These are phyloP conservation scores for Lentinus tigrinus DNA, from an alignment of 768 basidiomycete genomes.

Conservation along the genomic window DNA sequence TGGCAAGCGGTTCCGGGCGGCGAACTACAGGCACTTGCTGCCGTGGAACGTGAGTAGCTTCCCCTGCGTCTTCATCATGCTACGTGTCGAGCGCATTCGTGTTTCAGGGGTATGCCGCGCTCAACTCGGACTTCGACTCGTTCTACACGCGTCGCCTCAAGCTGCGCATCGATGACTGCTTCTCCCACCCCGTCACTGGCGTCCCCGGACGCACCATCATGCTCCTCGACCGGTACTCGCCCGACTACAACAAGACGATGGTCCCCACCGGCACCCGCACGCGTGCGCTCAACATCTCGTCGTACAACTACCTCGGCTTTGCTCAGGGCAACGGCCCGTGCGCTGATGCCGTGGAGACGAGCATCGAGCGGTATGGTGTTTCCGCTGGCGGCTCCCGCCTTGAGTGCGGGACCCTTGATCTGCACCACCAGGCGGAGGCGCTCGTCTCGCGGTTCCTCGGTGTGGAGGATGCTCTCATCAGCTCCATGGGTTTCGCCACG, in stretches of 20 bases:
- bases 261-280: slow-evolving; percentile 76
- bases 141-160: slow-evolving; percentile 98
- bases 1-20: slow-evolving; percentile 76
- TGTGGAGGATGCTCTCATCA: slow-evolving; percentile 84
- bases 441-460: slow-evolving; percentile 91
- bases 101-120: slow-evolving; percentile 86
- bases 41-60: slow-evolving; percentile 70
- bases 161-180: slow-evolving; percentile 92
- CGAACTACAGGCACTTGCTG: slow-evolving; percentile 78
- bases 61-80: neutral
- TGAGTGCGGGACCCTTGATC: slow-evolving; percentile 82
- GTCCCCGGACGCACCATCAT: slow-evolving; percentile 93
- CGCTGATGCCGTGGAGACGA: slow-evolving; percentile 89
- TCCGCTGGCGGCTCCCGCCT: slow-evolving; percentile 74
- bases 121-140: slow-evolving; percentile 98
- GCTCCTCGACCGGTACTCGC: slow-evolving; percentile 79
- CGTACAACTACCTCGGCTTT: slow-evolving; percentile 99
- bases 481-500: slow-evolving; percentile 96
- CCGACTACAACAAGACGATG: slow-evolving; percentile 79
- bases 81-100: slow-evolving; percentile 8
- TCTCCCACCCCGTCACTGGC: slow-evolving; percentile 88
- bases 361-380: slow-evolving; percentile 79
- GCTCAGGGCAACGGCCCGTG: slow-evolving; percentile 91
- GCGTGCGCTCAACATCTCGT: slow-evolving; percentile 93
- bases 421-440: slow-evolving; percentile 78